Conservation (phyloP, 176 grass and related monocot species). For the Elaeis guineensis region DNA sequence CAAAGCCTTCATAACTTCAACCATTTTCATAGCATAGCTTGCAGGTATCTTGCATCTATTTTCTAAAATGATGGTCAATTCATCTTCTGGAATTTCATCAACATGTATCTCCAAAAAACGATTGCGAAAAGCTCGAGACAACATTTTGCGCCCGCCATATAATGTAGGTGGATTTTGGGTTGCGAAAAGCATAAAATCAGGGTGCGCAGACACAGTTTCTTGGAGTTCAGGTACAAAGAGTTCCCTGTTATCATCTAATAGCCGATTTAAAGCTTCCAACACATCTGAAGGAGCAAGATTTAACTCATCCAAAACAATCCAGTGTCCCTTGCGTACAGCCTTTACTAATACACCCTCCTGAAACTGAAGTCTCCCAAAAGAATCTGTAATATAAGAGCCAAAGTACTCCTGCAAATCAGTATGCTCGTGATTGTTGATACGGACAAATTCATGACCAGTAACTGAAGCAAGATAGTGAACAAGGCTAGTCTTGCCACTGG, state of each 20-base stretch:
- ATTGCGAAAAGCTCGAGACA: constrained; percentile 91
- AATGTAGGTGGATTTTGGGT: constrained; percentile 90
- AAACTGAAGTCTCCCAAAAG: constrained; percentile 69
- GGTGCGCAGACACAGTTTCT: constrained; percentile 70
- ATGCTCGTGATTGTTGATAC: constrained; percentile 98
- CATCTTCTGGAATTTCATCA: constrained; percentile 93
- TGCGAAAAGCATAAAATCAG: constrained; percentile 95
- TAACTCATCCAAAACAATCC: constrained; percentile 97
- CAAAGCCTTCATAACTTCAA: constrained; percentile 88
- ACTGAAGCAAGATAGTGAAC: constrained; percentile 77
- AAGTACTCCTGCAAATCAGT: constrained; percentile 98
- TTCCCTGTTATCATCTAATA: constrained; percentile 97
- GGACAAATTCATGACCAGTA: constrained; percentile 83
- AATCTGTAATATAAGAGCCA: constrained; percentile 71
- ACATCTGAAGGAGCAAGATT: constrained; percentile 99
- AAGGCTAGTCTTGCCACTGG: constrained; percentile 94
- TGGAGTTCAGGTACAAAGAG: constrained; percentile 91
- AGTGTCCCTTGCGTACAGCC: constrained; percentile 83
- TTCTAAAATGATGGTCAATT: constrained; percentile 59
- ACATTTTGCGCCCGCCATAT: constrained; percentile 85
- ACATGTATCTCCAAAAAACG: constrained; percentile 92
- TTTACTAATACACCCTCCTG: constrained; percentile 94
- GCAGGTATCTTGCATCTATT: constrained; percentile 48
- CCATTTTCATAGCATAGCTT: constrained; percentile 75
- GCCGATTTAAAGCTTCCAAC: constrained; percentile 85